These are phyloP conservation scores for Aspergillus calidoustus DNA, from an alignment of 2,329 filamentous ascomycete species.

Conservation along the genomic window DNA sequence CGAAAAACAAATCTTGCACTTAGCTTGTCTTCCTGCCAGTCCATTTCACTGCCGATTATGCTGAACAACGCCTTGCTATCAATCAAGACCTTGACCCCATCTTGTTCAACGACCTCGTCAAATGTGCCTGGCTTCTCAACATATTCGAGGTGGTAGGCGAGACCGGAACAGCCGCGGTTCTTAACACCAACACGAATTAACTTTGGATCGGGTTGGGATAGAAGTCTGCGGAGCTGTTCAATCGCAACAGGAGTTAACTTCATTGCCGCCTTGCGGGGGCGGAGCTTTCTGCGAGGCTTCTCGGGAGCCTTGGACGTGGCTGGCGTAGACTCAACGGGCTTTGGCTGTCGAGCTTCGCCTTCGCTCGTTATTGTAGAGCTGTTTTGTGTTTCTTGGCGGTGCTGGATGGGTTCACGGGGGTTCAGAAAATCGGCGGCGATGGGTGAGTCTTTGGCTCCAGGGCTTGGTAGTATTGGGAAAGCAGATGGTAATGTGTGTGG, in stretches of 20 bases:
- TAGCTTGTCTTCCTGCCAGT: conserved; percentile 96
- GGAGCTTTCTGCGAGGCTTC: conserved; percentile 69
- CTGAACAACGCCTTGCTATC: conserved; percentile 97
- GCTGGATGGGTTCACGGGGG: conserved; percentile 54
- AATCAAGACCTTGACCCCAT: conserved; percentile 92
- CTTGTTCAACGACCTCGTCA: conserved; percentile 92
- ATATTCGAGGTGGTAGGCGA: conserved; percentile 93
- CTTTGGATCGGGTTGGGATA: conserved; percentile 86
- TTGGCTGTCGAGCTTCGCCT: conserved; percentile 69
- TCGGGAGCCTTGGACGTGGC: conserved; percentile 46
- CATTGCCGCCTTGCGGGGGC: conserved; percentile 88
- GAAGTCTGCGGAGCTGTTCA: conserved; percentile 73
- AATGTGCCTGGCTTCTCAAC: conserved; percentile 88
- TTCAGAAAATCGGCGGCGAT: conserved; percentile 58
- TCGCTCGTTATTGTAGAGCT: conserved; percentile 55
- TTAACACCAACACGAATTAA: conserved; percentile 92
- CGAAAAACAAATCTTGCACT: conserved; percentile 90
- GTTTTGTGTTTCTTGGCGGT: conserved; percentile 37
- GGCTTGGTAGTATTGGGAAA: conserved; percentile 62
- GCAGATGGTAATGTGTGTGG: conserved; percentile 62
- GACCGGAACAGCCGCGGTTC: conserved; percentile 90
- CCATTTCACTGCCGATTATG: conserved; percentile 99
- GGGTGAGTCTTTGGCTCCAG: conserved; percentile 63
- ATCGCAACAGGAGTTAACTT: conserved; percentile 81
- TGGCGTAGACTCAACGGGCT: conserved; percentile 49